Base-by-base conservation (phyloP, 139 green algal species). In the Picochlorum sp. region DNA sequence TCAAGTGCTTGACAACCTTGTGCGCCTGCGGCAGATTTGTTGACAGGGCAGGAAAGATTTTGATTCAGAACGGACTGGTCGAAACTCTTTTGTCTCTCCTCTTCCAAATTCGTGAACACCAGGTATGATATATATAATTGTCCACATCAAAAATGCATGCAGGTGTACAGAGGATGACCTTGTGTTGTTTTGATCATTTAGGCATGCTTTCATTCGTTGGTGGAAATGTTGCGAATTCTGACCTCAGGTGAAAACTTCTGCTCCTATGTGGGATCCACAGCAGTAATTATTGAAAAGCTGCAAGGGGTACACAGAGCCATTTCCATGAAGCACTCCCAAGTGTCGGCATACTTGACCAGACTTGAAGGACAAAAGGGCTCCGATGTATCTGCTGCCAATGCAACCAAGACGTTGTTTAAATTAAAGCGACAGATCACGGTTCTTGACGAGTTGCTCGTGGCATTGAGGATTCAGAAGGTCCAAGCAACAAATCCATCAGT, bases 321-420 rank as follows among this genome's bases (percentile, higher is more conserved):
- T 28, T 41, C 54, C 4, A 69, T 82, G 28, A 87, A 87, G 66
- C 69, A 83, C 9, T 72, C 86, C 3, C 77, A 70, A 54, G 87
- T 92, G 69, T 69, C 70, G 1, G 85, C 83, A 41, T 95, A 95
- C 69, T 80, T 95, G 23, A 68, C 66, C 16, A 75, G 81, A 30
- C 67, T 95, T 45, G 87, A 95, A 66, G 75, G 73, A 24, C 65
- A 86, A 38, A 92, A 92, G 69, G 84, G 82, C 4, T 86, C 76
- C 13, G 84, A 91, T 73, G 78, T 75, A 5, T 81, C 73, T 2
- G 86, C 86, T 0, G 63, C 73, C 13, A 73, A 86, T 59, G 77
- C 85, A 15, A 88, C 86, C 4, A 72, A 70, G 57, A 83, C 80
- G 58, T 54, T 92, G 59, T 60, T 92, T 16, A 30, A 63, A 4